phyloP scores from a whole-genome alignment of 768 basidiomycete species.

The Mycena vulgaris region DNA sequence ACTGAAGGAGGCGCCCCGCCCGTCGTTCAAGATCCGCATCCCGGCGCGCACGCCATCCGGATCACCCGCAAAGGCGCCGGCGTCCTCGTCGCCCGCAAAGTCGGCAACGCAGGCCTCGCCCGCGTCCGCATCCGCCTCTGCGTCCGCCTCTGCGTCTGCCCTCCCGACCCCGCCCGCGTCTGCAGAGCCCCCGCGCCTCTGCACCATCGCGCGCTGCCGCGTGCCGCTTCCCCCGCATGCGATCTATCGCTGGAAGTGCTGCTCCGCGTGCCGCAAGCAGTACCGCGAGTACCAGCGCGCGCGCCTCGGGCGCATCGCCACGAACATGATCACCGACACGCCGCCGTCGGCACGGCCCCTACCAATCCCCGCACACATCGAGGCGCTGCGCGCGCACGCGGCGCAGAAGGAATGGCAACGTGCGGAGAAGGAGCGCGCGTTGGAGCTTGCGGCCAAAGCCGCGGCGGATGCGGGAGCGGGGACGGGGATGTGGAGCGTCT shows the following conservation, averaged over 20 bases:
- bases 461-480: too few relatives aligned
- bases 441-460: conserved; percentile 23
- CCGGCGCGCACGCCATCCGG: conserved; percentile 28
- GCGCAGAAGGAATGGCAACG: conserved; percentile 36
- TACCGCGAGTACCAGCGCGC: conserved; percentile 39
- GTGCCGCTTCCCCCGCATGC: conserved; percentile 28
- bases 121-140: neutral
- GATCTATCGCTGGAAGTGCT: conserved; percentile 39
- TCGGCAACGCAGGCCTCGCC: conserved; percentile 19
- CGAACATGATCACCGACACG: neutral
- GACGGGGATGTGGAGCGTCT: conserved; percentile 18
- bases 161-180: conserved; percentile 30
- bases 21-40: conserved; percentile 38
- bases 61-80: conserved; percentile 13
- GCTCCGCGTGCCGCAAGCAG: conserved; percentile 33
- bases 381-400: conserved; percentile 6
- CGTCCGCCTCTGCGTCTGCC: neutral
- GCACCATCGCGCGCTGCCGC: conserved; percentile 38
- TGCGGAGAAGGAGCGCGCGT: conserved; percentile 32
- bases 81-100: too few relatives aligned
- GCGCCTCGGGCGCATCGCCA: conserved; percentile 25
- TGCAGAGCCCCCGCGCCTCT: conserved; percentile 25
- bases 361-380: neutral
- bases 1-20: conserved; percentile 23
- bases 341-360: neutral